Base-by-base conservation (phyloP, 2,329 filamentous ascomycete species). In the Arachnomyces sp. region DNA sequence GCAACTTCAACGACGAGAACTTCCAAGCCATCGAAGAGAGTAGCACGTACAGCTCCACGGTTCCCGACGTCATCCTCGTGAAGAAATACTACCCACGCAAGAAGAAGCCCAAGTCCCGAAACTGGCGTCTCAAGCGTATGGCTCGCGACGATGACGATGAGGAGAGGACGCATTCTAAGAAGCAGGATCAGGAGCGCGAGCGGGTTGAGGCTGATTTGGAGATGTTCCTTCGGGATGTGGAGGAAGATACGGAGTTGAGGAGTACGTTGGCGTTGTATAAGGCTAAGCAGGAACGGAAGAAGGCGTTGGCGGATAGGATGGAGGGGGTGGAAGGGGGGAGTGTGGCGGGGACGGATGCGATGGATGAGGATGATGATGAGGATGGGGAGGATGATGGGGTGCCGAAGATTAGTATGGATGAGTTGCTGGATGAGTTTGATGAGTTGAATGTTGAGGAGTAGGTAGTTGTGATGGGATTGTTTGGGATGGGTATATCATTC, bases 51-150 rank as follows among this genome's bases (percentile, higher is more conserved):
- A 71, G 77, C 2, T 82, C 80, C 2, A 79, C 74, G 3, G 84
- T 98, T 41, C 92, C 92, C 0, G 92, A 98, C 55, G 92, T 96
- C 0, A 68, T 98, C 5, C 74, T 98, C 3, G 87, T 98, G 61
- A 96, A 94, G 87, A 98, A 98, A 66, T 81, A 86, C 73, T 98
- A 93, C 67, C 79, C 83, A 43, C 79, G 85, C 53, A 83, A 84
- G 66, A 81, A 84, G 71, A 94, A 90, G 77, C 76, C 79, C 60
- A 82, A 80, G 71, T 76, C 73, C 63, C 81, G 93, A 52, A 85
- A 85, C 72, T 98, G 92, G 92, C 84, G 83, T 63, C 79, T 98
- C 63, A 93, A 85, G 77, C 87, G 92, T 56, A 90, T 98, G 84
- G 76, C 75, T 49, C 83, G 79, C 66, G 89, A 96, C 48, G 86